phyloP scores from a whole-genome alignment of 2,329 filamentous ascomycete genomes.

The Botrytis elliptica region DNA sequence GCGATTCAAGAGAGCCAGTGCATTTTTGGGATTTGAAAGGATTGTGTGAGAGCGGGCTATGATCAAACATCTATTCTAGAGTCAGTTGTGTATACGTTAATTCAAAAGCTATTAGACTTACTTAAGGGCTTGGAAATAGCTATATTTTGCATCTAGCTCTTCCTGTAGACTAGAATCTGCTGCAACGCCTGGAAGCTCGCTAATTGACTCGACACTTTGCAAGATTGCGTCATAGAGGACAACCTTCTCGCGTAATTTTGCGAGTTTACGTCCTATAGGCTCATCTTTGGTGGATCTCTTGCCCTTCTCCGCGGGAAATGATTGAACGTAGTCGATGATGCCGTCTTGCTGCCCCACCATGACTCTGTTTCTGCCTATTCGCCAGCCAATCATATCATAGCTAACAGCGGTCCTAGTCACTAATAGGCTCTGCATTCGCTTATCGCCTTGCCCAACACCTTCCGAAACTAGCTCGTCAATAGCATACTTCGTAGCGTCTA shows the following conservation, averaged over 20 bases:
- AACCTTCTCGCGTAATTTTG: constrained; percentile 78
- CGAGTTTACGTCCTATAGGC: constrained; percentile 71
- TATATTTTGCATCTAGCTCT: constrained; percentile 74
- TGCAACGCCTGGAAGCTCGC: constrained; percentile 84
- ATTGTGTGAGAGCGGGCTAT: constrained; percentile 83
- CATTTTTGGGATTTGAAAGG: constrained; percentile 68
- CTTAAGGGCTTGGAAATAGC: constrained; percentile 89
- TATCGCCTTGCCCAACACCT: constrained; percentile 78
- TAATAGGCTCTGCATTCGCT: constrained; percentile 86
- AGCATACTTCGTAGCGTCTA: constrained; percentile 87
- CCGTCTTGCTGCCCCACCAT: constrained; percentile 83
- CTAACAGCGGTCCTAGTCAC: constrained; percentile 91
- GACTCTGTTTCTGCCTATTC: constrained; percentile 88
- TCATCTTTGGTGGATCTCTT: constrained; percentile 55
- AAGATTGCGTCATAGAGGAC: constrained; percentile 89
- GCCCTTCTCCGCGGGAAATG: constrained; percentile 54
- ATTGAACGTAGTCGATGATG: constrained; percentile 53
- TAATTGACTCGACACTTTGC: constrained; percentile 86
- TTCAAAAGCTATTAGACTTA: constrained; percentile 44
- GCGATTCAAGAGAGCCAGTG: constrained; percentile 79
- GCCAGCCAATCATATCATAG: constrained; percentile 91
- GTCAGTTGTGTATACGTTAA: constrained; percentile 14
- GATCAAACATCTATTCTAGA: constrained; percentile 65
- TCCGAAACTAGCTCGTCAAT: constrained; percentile 88
- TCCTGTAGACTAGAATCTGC: constrained; percentile 73